Evolutionary conservation across 2,329 filamentous ascomycete species (phyloP), one percentile per base, ranked within the genome.

Genomic region (Hypoxylon sp.): DNA sequence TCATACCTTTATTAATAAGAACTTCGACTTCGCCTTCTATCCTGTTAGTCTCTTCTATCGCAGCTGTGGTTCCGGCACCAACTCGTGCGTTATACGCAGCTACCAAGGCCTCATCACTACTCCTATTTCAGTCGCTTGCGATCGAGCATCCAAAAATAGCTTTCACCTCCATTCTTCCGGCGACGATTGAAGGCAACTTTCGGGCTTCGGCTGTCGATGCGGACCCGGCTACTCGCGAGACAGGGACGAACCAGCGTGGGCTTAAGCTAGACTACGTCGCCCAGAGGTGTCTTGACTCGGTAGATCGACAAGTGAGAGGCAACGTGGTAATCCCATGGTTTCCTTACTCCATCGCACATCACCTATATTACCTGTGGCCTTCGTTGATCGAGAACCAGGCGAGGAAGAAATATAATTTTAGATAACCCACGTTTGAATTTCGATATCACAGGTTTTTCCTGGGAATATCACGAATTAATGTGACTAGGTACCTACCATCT

Each of bases 161-260:
- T 11, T 79, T 79, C 63, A 74, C 73, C 0, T 75, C 74, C 23
- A 36, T 79, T 2, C 65, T 79, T 2, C 77, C 77, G 0, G 73
- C 74, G 0, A 79, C 77, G n/a, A 78, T 79, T 52, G 73, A 79
- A 60, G 77, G 77, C 2, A 75, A 75, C 65, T 79, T 79, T 55
- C 76, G 77, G 3, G 75, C 77, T 3, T 77, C 75, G 19, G 77
- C 77, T 6, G 75, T 79, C 3, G 77, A 79, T 48, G 73, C 70
- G 1, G 74, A 75, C 25, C 68, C 70, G 1, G 43, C 45, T 2
- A 68, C 72, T 1, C 63, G 65, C 0, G 73, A 72, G 51, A 62
- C 61, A 10, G 74, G 74, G 4, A 71, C 73, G 6, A 77, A 76
- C 60, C 76, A 75, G 69, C 68, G 67, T 13, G 77, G 77, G 1